Conservation (phyloP, 2,329 filamentous ascomycete genomes). For the Pseudogymnoascus sp. region DNA sequence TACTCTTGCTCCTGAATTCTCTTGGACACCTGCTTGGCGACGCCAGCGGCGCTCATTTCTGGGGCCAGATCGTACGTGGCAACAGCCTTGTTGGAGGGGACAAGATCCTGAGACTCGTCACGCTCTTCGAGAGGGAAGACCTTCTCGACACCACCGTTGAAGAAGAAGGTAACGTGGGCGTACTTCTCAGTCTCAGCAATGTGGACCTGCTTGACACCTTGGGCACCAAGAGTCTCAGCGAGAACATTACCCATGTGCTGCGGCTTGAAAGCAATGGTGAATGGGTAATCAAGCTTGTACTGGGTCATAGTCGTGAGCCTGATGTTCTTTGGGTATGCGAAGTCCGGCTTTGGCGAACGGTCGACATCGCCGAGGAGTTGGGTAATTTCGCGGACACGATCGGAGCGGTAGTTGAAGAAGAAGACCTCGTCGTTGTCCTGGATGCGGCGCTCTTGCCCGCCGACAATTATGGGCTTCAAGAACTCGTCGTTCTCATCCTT, state of each 20-base stretch:
- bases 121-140: conserved; percentile 86
- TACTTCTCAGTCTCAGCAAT: conserved; percentile 99
- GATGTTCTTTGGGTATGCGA: conserved; percentile 86
- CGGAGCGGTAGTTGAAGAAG: conserved; percentile 99
- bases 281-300: conserved; percentile 93
- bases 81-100: conserved; percentile 82
- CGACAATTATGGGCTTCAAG: conserved; percentile 92
- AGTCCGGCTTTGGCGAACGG: conserved; percentile 82
- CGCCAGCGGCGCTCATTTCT: conserved; percentile 88
- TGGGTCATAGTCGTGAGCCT: conserved; percentile 92
- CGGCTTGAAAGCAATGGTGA: conserved; percentile 84
- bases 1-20: conserved; percentile 77
- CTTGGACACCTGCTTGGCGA: conserved; percentile 84
- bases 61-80: conserved; percentile 92
- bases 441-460: conserved; percentile 76
- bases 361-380: conserved; percentile 90
- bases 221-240: conserved; percentile 89
- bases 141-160: conserved; percentile 98
- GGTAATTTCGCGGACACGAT: conserved; percentile 92
- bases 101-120: conserved; percentile 69
- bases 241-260: conserved; percentile 98
- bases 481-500: conserved; percentile 93
- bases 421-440: conserved; percentile 87
- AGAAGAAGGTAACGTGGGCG: conserved; percentile 98
- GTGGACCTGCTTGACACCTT: conserved; percentile 87